Base-by-base conservation (phyloP, 108 stramenopile species). In the Nitzschia sp. region DNA sequence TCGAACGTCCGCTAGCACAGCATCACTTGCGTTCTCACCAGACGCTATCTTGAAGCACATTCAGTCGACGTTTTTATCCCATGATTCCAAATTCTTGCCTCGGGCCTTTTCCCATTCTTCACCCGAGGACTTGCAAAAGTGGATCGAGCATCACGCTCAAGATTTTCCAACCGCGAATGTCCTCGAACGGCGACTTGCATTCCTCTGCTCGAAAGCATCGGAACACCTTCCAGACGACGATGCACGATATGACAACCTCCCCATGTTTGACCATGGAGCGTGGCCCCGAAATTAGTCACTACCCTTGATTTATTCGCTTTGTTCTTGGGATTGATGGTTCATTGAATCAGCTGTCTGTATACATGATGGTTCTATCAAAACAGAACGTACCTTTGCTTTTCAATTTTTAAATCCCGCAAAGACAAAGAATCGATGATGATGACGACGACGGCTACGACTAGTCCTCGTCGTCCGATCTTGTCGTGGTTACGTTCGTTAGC, bases 261-360 rank as follows among this genome's bases (percentile, higher is more conserved):
- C 92, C 5, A 93, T 93, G 87, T 90, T 86, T 80, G 89, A 93
- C 65, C 85, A 88, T 46, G 92, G 89, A 26, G 86, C 84, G 1
- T 92, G 91, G 91, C 91, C 91, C n/a, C 66, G 81, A 33, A 58
- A 68, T 44, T 75, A 65, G 36, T 25, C 11, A 19, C n/a, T 16
- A 23, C 23, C 6, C 23, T 52, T 52, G 50, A 23, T 52, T 52
- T 44, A 44, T 9, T 44, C 41, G 41, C 9, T 13, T 44, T 44
- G 13, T 15, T 13, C 41, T 44, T 13, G 15, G 15, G 41, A 13
- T 44, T 44, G 41, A 9, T 44, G 41, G 9, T 15, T 9, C 9
- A 15, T 44, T 13, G 41, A 44, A 44, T 15, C 15, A 44, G 15
- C 15, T 15, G 41, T 44, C 13, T 15, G 9, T 9, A 13, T 15